Percentiles rank a stretch among this genome's conserved stretches.
These are phyloP conservation scores for Xylariaceae sp. DNA, from an alignment of 2,329 filamentous ascomycete species.

Conservation along the genomic window DNA sequence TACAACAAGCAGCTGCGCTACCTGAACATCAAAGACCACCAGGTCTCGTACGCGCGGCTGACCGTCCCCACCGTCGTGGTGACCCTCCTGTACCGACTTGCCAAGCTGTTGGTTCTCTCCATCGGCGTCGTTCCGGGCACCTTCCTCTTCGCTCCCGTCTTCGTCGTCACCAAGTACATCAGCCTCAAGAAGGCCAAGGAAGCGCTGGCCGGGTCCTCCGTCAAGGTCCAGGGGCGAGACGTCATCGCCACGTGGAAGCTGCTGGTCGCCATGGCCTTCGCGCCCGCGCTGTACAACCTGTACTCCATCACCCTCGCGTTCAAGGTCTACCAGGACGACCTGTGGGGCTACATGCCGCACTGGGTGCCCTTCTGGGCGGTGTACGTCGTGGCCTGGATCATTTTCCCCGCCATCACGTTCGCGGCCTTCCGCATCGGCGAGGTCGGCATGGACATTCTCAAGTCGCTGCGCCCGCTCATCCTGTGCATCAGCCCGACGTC, in stretches of 20 bases:
- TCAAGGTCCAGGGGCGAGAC: slow-evolving; percentile 82
- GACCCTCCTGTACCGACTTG: slow-evolving; percentile 70
- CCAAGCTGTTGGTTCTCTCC: slow-evolving; percentile 69
- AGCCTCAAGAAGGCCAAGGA: slow-evolving; percentile 75
- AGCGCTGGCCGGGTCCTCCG: slow-evolving; percentile 75
- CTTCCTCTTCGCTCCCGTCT: slow-evolving; percentile 80
- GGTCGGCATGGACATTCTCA: slow-evolving; percentile 97
- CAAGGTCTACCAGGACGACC: slow-evolving; percentile 73
- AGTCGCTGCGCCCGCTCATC: slow-evolving; percentile 81
- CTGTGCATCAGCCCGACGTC: slow-evolving; percentile 79
- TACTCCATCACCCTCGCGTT: slow-evolving; percentile 69
- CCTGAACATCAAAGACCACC: slow-evolving; percentile 84
- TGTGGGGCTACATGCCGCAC: slow-evolving; percentile 72
- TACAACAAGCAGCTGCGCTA: slow-evolving; percentile 86
- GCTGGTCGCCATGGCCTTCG: slow-evolving; percentile 75
- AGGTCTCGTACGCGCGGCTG: slow-evolving; percentile 86
- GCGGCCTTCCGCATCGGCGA: slow-evolving; percentile 91
- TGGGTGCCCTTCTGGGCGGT: slow-evolving; percentile 76
- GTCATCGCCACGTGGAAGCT: slow-evolving; percentile 95
- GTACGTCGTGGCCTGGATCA: slow-evolving; percentile 64
- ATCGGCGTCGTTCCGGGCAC: slow-evolving; percentile 80
- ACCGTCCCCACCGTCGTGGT: slow-evolving; percentile 68
- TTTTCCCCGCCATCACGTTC: slow-evolving; percentile 86
- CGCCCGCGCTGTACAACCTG: slow-evolving; percentile 72
- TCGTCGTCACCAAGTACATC: slow-evolving; percentile 75